Conservation (phyloP, 169 alveolate species). For the Eimeria mitis region DNA sequence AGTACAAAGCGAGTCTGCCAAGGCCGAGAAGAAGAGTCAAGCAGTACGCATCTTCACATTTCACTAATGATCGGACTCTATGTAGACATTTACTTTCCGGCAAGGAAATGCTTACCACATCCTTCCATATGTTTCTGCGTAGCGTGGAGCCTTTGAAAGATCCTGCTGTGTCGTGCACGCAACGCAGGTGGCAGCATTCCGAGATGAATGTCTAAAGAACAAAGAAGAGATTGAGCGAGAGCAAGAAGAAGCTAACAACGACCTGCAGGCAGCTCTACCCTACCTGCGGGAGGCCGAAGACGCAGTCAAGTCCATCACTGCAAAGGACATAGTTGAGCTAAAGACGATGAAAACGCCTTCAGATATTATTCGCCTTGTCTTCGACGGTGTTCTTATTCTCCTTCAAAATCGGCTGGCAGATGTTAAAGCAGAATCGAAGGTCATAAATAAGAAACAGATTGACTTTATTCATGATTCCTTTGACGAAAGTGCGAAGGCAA, state of each 20-base stretch:
- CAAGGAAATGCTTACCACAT: neutral
- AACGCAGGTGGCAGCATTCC: conserved; percentile 85
- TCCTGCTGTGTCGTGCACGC: neutral
- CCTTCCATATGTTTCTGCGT: neutral
- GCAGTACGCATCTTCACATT: conserved; percentile 87
- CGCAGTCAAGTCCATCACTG: conserved; percentile 95
- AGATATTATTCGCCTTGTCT: conserved; percentile 95
- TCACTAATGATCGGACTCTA: neutral
- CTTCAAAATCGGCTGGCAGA: conserved; percentile 87
- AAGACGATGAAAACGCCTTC: conserved; percentile 95
- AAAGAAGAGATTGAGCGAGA: conserved; percentile 93
- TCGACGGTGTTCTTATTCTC: conserved; percentile 94
- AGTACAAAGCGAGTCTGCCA: conserved; percentile 95
- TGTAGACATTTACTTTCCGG: neutral
- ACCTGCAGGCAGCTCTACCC: conserved; percentile 97
- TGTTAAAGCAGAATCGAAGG: conserved; percentile 85
- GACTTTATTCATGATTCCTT: conserved; percentile 95
- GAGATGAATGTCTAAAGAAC: conserved; percentile 92
- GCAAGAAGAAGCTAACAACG: conserved; percentile 96
- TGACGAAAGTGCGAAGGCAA: conserved; percentile 93
- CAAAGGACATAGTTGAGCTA: conserved; percentile 95
- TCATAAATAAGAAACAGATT: conserved; percentile 89
- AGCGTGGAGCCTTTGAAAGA: neutral
- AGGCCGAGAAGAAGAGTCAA: conserved; percentile 96
- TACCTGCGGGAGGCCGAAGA: conserved; percentile 94